A percentile compares a stretch with the other conserved stretches of the same genome.
Evolutionary conservation across 257 asterid genomes (phyloP).

Genomic region (Solanum chmielewskii): DNA sequence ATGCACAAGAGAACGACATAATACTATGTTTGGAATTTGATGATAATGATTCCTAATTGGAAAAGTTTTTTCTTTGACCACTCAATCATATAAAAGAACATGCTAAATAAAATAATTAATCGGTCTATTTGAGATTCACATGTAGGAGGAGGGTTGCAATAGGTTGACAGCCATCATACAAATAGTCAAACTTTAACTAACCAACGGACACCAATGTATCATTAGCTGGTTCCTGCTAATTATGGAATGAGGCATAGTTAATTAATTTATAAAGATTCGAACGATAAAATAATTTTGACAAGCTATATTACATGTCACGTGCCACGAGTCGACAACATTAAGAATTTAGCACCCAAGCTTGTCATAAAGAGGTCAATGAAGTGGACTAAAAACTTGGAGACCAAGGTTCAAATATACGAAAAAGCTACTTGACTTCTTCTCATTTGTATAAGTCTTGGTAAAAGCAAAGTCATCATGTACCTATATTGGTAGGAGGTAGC

Average conservation of each 20-base stretch:
- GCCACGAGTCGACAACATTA: not conserved
- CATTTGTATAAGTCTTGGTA: not conserved
- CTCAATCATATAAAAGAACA: not conserved
- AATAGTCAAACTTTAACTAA: not conserved
- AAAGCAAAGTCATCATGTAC: not conserved
- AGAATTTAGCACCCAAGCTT: not conserved
- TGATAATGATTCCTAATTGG: not conserved
- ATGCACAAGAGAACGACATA: not conserved
- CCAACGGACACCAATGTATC: not conserved
- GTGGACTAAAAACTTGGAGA: not conserved
- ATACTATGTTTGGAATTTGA: not conserved
- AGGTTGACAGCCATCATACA: not conserved
- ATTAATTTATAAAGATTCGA: not conserved
- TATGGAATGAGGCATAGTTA: not conserved
- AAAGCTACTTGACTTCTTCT: not conserved
- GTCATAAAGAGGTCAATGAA: not conserved
- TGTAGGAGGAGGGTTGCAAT: not conserved
- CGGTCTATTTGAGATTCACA: not conserved
- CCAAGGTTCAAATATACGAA: not conserved
- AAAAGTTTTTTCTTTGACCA: not conserved
- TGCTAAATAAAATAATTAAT: not conserved
- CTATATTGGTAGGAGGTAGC: not conserved
- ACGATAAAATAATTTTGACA: not conserved
- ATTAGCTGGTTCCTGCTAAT: not conserved
- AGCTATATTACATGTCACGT: not conserved